Conservation (phyloP, 2,329 filamentous ascomycete species). For the Talaromyces sp. region DNA sequence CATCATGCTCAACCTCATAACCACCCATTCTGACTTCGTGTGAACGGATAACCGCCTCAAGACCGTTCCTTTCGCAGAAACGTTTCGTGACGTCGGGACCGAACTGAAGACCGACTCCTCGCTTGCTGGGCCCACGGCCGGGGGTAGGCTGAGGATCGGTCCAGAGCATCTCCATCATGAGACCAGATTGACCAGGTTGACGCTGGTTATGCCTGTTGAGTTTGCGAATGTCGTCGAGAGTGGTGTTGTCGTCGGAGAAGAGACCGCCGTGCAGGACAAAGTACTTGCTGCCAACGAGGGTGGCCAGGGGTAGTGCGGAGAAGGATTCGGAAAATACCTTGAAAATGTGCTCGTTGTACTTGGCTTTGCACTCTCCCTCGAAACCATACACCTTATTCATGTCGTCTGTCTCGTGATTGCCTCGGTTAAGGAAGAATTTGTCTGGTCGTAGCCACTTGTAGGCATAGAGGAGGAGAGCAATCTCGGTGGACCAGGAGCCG, state of each 20-base stretch:
- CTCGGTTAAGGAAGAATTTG: constrained; percentile 90
- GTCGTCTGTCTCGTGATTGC: constrained; percentile 98
- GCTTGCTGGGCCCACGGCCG: constrained; percentile 89
- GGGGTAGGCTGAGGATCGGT: constrained; percentile 86
- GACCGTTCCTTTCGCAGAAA: constrained; percentile 93
- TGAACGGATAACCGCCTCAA: constrained; percentile 92
- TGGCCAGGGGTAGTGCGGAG: constrained; percentile 87
- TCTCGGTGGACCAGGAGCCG: constrained; percentile 97
- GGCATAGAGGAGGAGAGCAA: constrained; percentile 86
- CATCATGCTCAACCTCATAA: constrained; percentile 97
- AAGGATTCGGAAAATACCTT: constrained; percentile 98
- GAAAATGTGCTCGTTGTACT: constrained; percentile 94
- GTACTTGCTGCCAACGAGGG: constrained; percentile 84
- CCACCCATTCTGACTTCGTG: constrained; percentile 99
- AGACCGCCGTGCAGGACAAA: constrained; percentile 90
- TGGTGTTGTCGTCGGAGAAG: constrained; percentile 89
- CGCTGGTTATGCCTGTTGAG: constrained; percentile 85
- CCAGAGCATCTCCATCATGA: constrained; percentile 99
- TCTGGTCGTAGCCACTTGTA: constrained; percentile 93
- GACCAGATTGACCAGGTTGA: constrained; percentile 84
- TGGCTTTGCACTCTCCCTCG: constrained; percentile 95
- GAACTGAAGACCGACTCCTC: constrained; percentile 94
- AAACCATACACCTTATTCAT: constrained; percentile 99
- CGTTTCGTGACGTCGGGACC: constrained; percentile 92
- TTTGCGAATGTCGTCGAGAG: constrained; percentile 89